phyloP scores from a whole-genome alignment of 2,329 filamentous ascomycete species.

The Nectriaceae sp. region DNA sequence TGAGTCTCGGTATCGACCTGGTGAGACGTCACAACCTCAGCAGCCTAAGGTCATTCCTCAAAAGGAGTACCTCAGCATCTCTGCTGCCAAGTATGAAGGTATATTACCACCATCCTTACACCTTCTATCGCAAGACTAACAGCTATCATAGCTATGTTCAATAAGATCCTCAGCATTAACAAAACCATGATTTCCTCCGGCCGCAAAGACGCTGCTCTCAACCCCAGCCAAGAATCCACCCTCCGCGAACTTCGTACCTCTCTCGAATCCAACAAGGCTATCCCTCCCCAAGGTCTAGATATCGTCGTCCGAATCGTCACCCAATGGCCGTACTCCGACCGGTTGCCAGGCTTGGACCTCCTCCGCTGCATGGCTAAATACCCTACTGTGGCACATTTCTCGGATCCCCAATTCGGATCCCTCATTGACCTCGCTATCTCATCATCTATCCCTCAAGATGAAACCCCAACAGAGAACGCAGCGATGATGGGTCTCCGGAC shows the following conservation, averaged over 20 bases:
- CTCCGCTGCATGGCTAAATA: constrained; percentile 78
- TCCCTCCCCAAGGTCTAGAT: constrained; percentile 55
- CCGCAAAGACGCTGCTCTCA: constrained; percentile 73
- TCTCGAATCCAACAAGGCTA: constrained; percentile 59
- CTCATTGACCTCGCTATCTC: constrained; percentile 58
- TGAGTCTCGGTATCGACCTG: constrained; percentile 77
- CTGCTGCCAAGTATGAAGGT: constrained; percentile 69
- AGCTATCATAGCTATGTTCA: constrained; percentile 63
- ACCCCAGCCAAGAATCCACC: constrained; percentile 67
- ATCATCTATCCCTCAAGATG: constrained; percentile 45
- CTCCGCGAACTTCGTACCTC: constrained; percentile 63
- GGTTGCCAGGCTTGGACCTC: constrained; percentile 83
- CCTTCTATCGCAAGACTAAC: constrained; percentile 6
- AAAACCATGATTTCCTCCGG: constrained; percentile 69
- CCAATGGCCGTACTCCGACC: constrained; percentile 77
- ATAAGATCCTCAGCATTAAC: constrained; percentile 77
- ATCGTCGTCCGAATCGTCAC: constrained; percentile 73
- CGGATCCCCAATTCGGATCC: constrained; percentile 53
- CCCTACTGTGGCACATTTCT: constrained; percentile 64
- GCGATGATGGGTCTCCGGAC: constrained; percentile 84
- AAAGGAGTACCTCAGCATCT: constrained; percentile 75
- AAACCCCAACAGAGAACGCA: constrained; percentile 72
- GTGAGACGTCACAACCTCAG: constrained; percentile 43
- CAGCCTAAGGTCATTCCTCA: constrained; percentile 71
- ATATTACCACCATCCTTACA: constrained; percentile 13